These are phyloP conservation scores for Leccinum subspadiceum DNA, from an alignment of 1,284 basidiomycete species.

Conservation along the genomic window DNA sequence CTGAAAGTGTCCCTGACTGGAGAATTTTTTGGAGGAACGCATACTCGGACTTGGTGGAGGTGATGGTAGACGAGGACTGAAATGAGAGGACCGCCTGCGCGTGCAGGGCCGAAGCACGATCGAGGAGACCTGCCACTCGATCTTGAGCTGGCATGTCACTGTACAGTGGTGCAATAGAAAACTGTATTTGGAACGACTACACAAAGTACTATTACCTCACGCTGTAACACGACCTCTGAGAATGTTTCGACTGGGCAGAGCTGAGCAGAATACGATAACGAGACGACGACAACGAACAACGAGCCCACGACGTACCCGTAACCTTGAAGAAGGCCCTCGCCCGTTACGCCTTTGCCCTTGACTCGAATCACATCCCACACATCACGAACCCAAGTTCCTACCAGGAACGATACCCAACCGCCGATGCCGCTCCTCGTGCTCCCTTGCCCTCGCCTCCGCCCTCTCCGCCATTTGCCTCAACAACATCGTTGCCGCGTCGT, in stretches of 20 bases:
- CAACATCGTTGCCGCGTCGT: not conserved
- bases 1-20: conserved; percentile 86
- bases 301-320: not conserved
- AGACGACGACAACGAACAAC: not conserved
- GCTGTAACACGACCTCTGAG: too few relatives aligned
- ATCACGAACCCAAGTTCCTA: not conserved
- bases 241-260: too few relatives aligned
- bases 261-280: not conserved
- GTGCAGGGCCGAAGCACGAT: conserved; percentile 54
- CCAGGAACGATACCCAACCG: not conserved
- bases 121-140: conserved; percentile 31
- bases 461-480: not conserved
- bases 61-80: conserved; percentile 40
- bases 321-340: too few relatives aligned
- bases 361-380: too few relatives aligned
- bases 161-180: not conserved
- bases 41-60: conserved; percentile 57
- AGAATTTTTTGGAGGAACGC: conserved; percentile 85
- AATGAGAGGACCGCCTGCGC: conserved; percentile 48
- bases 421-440: not conserved
- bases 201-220: too few relatives aligned
- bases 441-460: not conserved
- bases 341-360: too few relatives aligned
- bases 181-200: too few relatives aligned
- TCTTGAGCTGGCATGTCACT: not conserved